A percentile compares a stretch with the other conserved stretches of the same genome.
Evolutionary conservation across 2,329 filamentous ascomycete species (phyloP).

Genomic region (Ceratocystis eucalypticola): DNA sequence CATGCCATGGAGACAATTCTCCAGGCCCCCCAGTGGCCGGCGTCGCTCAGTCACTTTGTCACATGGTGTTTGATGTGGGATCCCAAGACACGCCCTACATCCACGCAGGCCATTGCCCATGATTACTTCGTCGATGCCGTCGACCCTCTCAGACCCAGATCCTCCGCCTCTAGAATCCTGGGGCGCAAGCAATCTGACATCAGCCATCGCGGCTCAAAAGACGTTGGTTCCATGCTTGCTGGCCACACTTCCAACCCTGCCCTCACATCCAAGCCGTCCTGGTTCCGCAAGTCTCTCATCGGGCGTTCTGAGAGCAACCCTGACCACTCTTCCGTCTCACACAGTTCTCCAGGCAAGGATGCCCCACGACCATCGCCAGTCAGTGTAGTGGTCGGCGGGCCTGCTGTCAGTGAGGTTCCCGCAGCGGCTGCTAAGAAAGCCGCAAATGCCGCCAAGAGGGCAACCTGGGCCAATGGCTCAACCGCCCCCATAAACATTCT

Average conservation of each 20-base stretch:
- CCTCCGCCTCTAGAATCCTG: conserved; percentile 68
- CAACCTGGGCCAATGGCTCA: conserved; percentile 81
- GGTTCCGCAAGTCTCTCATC: conserved; percentile 93
- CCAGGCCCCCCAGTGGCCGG: conserved; percentile 80
- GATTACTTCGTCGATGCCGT: conserved; percentile 90
- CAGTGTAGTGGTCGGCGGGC: conserved; percentile 24
- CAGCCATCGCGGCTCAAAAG: conserved; percentile 51
- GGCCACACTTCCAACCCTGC: conserved; percentile 28
- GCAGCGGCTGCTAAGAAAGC: conserved; percentile 27
- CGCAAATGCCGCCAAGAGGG: conserved; percentile 55
- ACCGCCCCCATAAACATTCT: conserved; percentile 89
- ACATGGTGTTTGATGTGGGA: conserved; percentile 99
- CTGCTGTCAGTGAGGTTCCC: conserved; percentile 30
- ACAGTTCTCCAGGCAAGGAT: conserved; percentile 30
- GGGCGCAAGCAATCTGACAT: conserved; percentile 85
- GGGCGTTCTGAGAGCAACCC: conserved; percentile 51
- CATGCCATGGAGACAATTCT: conserved; percentile 93
- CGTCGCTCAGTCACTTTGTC: conserved; percentile 78
- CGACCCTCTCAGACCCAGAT: conserved; percentile 85
- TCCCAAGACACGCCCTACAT: conserved; percentile 80
- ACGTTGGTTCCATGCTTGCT: conserved; percentile 27
- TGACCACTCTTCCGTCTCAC: conserved; percentile 9
- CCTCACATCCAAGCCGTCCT: conserved; percentile 66
- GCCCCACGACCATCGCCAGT: conserved; percentile 34
- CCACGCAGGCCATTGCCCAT: conserved; percentile 83